phyloP scores from a whole-genome alignment of 768 basidiomycete species.

The Termitomyces sp. region DNA sequence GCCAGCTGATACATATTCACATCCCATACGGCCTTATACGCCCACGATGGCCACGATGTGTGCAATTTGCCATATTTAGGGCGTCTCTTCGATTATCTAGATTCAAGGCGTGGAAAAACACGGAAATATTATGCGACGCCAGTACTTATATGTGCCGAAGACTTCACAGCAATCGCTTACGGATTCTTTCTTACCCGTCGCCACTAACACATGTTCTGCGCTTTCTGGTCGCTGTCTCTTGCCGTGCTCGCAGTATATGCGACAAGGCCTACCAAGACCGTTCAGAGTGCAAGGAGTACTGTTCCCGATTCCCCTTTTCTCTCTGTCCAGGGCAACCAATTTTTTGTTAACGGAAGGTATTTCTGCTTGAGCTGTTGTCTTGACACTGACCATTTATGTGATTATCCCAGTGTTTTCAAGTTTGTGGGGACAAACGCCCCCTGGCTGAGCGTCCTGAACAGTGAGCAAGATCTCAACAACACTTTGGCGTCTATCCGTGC shows the following conservation, averaged over 20 bases:
- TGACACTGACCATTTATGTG: background rate
- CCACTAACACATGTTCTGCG: conserved; percentile 27
- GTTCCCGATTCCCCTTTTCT: conserved; percentile 35
- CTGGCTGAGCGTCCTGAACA: conserved; percentile 55
- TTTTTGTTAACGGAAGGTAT: conserved; percentile 52
- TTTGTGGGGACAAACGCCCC: conserved; percentile 55
- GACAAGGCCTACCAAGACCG: conserved; percentile 24
- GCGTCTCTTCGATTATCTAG: conserved; percentile 6
- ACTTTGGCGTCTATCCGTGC: conserved; percentile 55
- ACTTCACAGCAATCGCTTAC: conserved; percentile 2
- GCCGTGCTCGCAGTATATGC: conserved; percentile 28
- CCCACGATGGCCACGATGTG: background rate
- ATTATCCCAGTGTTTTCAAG: conserved; percentile 18
- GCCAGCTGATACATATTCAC: background rate
- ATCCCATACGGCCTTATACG: background rate
- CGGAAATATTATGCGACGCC: conserved; percentile 6
- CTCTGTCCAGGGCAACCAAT: conserved; percentile 34
- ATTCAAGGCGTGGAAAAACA: conserved; percentile 12
- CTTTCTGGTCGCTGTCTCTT: conserved; percentile 23
- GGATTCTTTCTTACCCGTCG: conserved; percentile 14
- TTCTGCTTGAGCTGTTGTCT: background rate
- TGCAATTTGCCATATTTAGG: background rate
- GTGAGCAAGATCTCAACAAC: conserved; percentile 46
- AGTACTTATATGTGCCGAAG: conserved; percentile 9
- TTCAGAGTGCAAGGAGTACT: conserved; percentile 17